Evolutionary conservation across 148 eudicot species (phyloP), one percentile per base, ranked within the genome.

Genomic region (Persicaria maculosa): DNA sequence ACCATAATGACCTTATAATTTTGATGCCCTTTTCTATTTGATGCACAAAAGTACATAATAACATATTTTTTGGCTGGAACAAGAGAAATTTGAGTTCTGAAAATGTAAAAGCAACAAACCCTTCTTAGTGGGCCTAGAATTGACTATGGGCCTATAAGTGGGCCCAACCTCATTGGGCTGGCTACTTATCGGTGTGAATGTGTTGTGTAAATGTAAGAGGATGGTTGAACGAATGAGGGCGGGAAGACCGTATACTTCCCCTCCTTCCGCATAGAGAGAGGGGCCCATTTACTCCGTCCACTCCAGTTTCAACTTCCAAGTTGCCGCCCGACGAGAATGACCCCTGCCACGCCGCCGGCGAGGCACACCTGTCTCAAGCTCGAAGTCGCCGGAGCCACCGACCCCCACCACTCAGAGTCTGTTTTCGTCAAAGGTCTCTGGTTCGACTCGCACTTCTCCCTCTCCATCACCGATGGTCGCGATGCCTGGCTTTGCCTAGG

Each of bases 351-450:
- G 57, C 76, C 17, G 52, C 64, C 53, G 53, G 12, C 74, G 14
- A 84, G 84, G 74, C 84, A 90, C 76, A 84, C 93, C 54, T 92
- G 95, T 81, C 72, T 92, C 50, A 92, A 88, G 73, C 82, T 90
- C 2, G 79, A 85, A 57, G 52, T 86, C 65, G 43, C 83, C 5
- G 72, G 58, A 69, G 40, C 71, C 19, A 16, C 80, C 68, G 78
- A 73, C 5, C 53, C 76, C 62, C 77, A 53, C 11, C 67, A 46
- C 8, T 68, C 74, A 25, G 81, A 82, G 20, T 62, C 84, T 71
- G 72, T 93, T 4, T 93, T 91, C 79, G 90, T 93, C 2, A 91
- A 83, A 80, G 93, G 86, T 72, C 81, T 85, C n/a, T 93, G 95
- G 93, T 83, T 74, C 76, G 57, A 83, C 50, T 74, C 86, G 50